phyloP scores from a whole-genome alignment of 2,329 filamentous ascomycete genomes.

The Cercospora berteroae region DNA sequence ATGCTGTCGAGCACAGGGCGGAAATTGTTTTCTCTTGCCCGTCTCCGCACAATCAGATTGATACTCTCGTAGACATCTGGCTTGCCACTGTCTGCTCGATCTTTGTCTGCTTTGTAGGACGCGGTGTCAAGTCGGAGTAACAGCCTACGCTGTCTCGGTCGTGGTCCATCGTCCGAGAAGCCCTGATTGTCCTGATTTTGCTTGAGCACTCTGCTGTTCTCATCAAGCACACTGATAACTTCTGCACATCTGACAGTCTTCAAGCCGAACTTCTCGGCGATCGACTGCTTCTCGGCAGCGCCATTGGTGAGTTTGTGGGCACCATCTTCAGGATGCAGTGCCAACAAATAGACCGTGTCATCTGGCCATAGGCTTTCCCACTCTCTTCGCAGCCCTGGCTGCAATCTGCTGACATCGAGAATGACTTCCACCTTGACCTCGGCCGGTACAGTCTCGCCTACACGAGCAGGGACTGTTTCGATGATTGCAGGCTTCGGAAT shows the following conservation, averaged over 20 bases:
- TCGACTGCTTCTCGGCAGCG: constrained; percentile 45
- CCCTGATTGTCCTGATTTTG: constrained; percentile 52
- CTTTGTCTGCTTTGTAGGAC: constrained; percentile 74
- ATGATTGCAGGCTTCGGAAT: constrained; percentile 83
- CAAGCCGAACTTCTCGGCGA: constrained; percentile 63
- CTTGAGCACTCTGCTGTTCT: constrained; percentile 72
- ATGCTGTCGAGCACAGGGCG: constrained; percentile 90
- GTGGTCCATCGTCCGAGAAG: constrained; percentile 61
- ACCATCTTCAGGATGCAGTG: constrained; percentile 63
- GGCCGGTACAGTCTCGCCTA: constrained; percentile 72
- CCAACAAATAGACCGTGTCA: constrained; percentile 85
- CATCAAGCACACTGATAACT: constrained; percentile 80
- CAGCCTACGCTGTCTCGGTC: constrained; percentile 64
- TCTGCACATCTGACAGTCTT: constrained; percentile 76
- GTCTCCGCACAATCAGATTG: constrained; percentile 80
- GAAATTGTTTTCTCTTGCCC: constrained; percentile 93
- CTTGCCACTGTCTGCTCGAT: constrained; percentile 63
- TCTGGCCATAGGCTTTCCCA: constrained; percentile 87
- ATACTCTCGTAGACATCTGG: constrained; percentile 77
- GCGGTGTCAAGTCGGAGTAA: constrained; percentile 77
- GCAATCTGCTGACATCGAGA: constrained; percentile 76
- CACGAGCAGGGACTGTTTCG: constrained; percentile 76
- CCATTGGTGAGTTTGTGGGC: constrained; percentile 56
- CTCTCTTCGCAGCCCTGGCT: constrained; percentile 71
- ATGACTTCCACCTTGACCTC: constrained; percentile 6